Evolutionary conservation across 768 basidiomycete genomes (phyloP).

Genomic region (Tulasnella calospora): DNA sequence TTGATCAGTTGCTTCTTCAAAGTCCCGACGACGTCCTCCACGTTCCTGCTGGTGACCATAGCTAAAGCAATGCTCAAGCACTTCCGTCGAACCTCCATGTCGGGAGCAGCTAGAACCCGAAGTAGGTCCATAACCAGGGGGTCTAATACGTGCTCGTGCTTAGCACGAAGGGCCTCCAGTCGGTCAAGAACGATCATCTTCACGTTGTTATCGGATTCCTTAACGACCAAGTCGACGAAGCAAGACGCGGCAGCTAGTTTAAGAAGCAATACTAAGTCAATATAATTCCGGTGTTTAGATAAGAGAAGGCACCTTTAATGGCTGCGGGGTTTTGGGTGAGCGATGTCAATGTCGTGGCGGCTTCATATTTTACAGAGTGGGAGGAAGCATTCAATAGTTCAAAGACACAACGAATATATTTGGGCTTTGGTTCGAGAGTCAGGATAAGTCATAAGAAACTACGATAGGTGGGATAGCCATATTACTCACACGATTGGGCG

Average conservation of each 20-base stretch:
- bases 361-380: conserved; percentile 95
- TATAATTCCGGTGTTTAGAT: background rate
- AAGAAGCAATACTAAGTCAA: conserved; percentile 15
- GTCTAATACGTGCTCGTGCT: conserved; percentile 85
- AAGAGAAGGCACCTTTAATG: conserved; percentile 67
- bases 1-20: conserved; percentile 96
- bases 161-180: conserved; percentile 71
- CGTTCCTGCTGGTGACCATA: conserved; percentile 90
- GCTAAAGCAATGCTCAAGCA: conserved; percentile 83
- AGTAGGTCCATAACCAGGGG: conserved; percentile 93
- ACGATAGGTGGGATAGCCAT: background rate
- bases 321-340: conserved; percentile 94
- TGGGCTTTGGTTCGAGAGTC: conserved; percentile 48
- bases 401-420: conserved; percentile 90
- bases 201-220: conserved; percentile 98
- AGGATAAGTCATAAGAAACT: background rate
- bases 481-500: conserved; percentile 66
- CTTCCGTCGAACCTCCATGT: conserved; percentile 94
- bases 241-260: conserved; percentile 75
- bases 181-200: conserved; percentile 95
- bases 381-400: conserved; percentile 85
- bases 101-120: conserved; percentile 73
- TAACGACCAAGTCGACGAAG: conserved; percentile 82
- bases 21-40: conserved; percentile 93
- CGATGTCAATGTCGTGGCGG: conserved; percentile 88